Percentiles rank a stretch among this genome's conserved stretches.
These are phyloP conservation scores for Penicillium desertorum DNA, from an alignment of 495 filamentous ascomycete genomes.

Conservation along the genomic window DNA sequence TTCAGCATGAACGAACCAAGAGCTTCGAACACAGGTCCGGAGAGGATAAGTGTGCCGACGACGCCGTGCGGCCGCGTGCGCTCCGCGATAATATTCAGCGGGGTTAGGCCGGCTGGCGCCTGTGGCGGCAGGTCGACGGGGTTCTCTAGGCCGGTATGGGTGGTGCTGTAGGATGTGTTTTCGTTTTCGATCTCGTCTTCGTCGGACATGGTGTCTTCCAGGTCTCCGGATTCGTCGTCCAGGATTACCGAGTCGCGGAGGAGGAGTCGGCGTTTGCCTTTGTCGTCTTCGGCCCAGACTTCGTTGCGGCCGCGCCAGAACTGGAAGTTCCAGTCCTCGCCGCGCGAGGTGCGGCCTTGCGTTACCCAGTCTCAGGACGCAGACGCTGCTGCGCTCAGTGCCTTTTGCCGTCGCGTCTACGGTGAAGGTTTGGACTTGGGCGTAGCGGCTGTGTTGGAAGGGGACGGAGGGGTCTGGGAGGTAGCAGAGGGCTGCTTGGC, in stretches of 20 bases:
- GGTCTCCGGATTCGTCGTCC: constrained; percentile 46
- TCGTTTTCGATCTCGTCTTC: constrained; percentile 19
- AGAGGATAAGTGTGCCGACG: constrained; percentile 79
- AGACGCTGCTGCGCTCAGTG: constrained; percentile 55
- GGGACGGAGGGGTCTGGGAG: constrained; percentile 95
- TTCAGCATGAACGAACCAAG: constrained; percentile 69
- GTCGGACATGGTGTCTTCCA: constrained; percentile 35
- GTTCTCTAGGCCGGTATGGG: constrained; percentile 6
- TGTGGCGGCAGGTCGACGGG: constrained; percentile 15
- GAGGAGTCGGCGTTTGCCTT: constrained; percentile 58
- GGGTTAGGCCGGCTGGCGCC: constrained; percentile 19
- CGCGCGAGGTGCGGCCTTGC: constrained; percentile 78
- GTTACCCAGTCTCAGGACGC: constrained; percentile 89
- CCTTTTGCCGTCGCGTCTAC: constrained; percentile 55
- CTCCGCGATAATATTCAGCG: constrained; percentile 40
- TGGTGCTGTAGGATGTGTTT: constrained; percentile 11
- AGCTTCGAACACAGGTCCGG: constrained; percentile 65
- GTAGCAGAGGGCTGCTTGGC: constrained; percentile 72
- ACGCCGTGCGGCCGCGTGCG: constrained; percentile 55
- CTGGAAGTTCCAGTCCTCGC: constrained; percentile 84
- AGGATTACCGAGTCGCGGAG: constrained; percentile 81
- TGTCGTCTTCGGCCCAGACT: constrained; percentile 59
- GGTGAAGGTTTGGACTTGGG: constrained; percentile 75
- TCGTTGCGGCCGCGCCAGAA: constrained; percentile 83
- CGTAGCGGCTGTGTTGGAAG: constrained; percentile 75